A percentile compares a stretch with the other conserved stretches of the same genome.
These are phyloP conservation scores for Postia placenta DNA, from an alignment of 768 basidiomycete genomes.

Conservation along the genomic window DNA sequence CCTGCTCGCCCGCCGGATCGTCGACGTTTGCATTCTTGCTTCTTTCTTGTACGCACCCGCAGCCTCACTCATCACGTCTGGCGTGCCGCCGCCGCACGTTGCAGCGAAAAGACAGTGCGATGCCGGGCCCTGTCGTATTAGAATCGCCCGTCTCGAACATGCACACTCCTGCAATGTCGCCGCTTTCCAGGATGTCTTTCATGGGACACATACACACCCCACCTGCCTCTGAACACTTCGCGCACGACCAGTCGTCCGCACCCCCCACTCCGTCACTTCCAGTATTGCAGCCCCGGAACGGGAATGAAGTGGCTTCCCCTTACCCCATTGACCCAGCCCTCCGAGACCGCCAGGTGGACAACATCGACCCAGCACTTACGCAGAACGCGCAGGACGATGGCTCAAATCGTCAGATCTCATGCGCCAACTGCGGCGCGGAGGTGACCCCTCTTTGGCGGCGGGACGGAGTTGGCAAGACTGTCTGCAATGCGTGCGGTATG, in stretches of 20 bases:
- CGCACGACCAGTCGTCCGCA: constrained; percentile 19
- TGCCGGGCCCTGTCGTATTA: constrained; percentile 49
- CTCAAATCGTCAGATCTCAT: constrained; percentile 23
- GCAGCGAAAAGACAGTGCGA: not conserved
- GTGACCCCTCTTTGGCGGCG: constrained; percentile 83
- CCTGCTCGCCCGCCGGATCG: not conserved
- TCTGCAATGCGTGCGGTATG: constrained; percentile 91
- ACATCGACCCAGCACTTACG: constrained; percentile 17
- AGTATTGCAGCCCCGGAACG: constrained; percentile 33
- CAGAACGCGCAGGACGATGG: constrained; percentile 8
- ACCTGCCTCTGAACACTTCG: constrained; percentile 23
- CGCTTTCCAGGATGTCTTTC: constrained; percentile 41
- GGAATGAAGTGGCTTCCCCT: constrained; percentile 13
- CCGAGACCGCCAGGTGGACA: constrained; percentile 18
- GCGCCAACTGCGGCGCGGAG: constrained; percentile 71
- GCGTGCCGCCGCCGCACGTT: not conserved
- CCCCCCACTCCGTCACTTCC: constrained; percentile 17
- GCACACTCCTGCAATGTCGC: constrained; percentile 36
- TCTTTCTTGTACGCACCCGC: too few species aligned
- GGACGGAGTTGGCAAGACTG: constrained; percentile 72
- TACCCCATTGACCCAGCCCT: constrained; percentile 20
- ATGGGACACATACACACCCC: constrained; percentile 28
- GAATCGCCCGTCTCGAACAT: constrained; percentile 48
- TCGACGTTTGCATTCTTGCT: not conserved
- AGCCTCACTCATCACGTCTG: not conserved